These are phyloP conservation scores for Leccinum olivaceopallidum DNA, from an alignment of 768 basidiomycete genomes.

Conservation along the genomic window DNA sequence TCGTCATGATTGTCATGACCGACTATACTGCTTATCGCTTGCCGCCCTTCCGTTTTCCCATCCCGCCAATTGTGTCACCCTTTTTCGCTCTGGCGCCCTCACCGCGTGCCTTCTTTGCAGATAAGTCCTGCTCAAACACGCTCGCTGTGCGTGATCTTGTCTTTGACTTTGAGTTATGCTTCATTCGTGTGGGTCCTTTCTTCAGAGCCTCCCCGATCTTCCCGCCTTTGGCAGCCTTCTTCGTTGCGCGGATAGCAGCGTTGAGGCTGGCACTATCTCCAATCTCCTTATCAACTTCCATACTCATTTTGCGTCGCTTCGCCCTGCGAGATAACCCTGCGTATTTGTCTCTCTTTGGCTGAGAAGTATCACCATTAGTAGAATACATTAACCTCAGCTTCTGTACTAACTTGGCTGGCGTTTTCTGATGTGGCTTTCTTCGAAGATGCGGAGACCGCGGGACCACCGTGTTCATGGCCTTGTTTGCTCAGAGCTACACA, in stretches of 20 bases:
- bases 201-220: slow-evolving; percentile 68
- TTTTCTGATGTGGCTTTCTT: slow-evolving; percentile 34
- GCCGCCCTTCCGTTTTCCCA: slow-evolving; percentile 50
- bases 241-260: slow-evolving; percentile 84
- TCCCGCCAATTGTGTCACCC: slow-evolving; percentile 53
- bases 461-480: slow-evolving; percentile 60
- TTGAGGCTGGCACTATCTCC: slow-evolving; percentile 55
- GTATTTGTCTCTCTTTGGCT: slow-evolving; percentile 78
- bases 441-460: slow-evolving; percentile 40
- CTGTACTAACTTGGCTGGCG: slow-evolving; percentile 41
- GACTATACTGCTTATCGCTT: slow-evolving; percentile 27
- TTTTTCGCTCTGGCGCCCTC: slow-evolving; percentile 71
- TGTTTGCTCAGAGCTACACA: slow-evolving; percentile 70
- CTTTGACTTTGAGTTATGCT: slow-evolving; percentile 36
- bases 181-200: slow-evolving; percentile 34
- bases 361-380: slow-evolving; percentile 16
- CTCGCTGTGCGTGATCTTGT: slow-evolving; percentile 33
- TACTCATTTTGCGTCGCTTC: slow-evolving; percentile 85
- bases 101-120: slow-evolving; percentile 38
- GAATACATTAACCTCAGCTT: neutral
- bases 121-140: slow-evolving; percentile 62
- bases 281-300: slow-evolving; percentile 72
- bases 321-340: slow-evolving; percentile 83
- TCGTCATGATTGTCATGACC: neutral
- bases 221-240: slow-evolving; percentile 69